These are phyloP conservation scores for Candida mesenterica DNA, from an alignment of 1,139 yeast genomes.

Conservation along the genomic window DNA sequence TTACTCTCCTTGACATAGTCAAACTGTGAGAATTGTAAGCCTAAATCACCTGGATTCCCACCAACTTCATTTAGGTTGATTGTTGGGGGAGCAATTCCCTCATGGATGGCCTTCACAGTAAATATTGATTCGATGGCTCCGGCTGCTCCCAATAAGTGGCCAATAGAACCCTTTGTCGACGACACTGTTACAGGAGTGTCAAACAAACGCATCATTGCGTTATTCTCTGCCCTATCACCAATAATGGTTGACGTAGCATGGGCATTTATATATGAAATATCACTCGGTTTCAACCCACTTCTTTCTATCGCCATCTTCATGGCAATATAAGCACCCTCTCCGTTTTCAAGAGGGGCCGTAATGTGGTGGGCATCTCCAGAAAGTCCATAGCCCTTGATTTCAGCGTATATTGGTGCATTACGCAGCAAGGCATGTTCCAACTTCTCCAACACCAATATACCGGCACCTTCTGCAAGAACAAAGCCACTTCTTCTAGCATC, in stretches of 20 bases:
- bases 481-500: slow-evolving; percentile 79
- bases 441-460: slow-evolving; percentile 72
- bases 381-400: slow-evolving; percentile 81
- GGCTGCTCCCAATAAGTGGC: slow-evolving; percentile 94
- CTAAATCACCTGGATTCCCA: slow-evolving; percentile 39
- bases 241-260: slow-evolving; percentile 93
- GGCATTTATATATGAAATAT: slow-evolving; percentile 82
- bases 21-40: slow-evolving; percentile 39
- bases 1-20: slow-evolving; percentile 58
- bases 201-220: slow-evolving; percentile 63
- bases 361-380: slow-evolving; percentile 93
- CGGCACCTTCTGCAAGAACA: slow-evolving; percentile 93
- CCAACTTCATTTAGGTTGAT: slow-evolving; percentile 62
- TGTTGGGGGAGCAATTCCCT: slow-evolving; percentile 73
- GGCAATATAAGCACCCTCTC: slow-evolving; percentile 81
- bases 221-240: slow-evolving; percentile 88
- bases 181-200: slow-evolving; percentile 48
- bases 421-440: slow-evolving; percentile 72
- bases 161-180: slow-evolving; percentile 89
- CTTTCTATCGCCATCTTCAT: slow-evolving; percentile 72
- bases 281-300: slow-evolving; percentile 40
- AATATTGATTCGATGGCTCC: slow-evolving; percentile 92
- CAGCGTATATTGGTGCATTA: slow-evolving; percentile 65
- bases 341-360: slow-evolving; percentile 83
- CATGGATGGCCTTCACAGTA: slow-evolving; percentile 63